Base-by-base conservation (phyloP, 768 basidiomycete genomes). In the Termitomyces sp. region DNA sequence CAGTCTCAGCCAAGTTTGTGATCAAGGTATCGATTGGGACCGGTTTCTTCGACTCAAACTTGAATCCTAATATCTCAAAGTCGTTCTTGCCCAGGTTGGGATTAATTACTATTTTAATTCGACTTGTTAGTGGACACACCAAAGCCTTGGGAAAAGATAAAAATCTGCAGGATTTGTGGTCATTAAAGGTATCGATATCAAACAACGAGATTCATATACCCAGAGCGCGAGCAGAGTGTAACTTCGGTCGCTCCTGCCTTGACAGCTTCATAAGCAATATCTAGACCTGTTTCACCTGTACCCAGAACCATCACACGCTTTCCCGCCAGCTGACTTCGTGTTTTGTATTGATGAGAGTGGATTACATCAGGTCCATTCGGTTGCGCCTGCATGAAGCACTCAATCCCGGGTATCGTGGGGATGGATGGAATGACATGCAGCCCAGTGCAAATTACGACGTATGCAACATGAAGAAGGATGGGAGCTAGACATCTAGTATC, bases 271-370 rank as follows among this genome's bases (percentile, higher is more conserved):
- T 79, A 79, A 32, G 77, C 81, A 18, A 87, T 67, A 61, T 87
- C 85, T 80, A 84, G 82, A 2, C 83, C 83, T 5, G 85, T 87
- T 67, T 87, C 85, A 2, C 85, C 85, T 10, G 78, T 81, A 0
- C 85, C 85, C 18, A 86, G 72, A 24, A 87, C 75, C 71, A 86
- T 72, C 22, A 87, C 77, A 24, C 74, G 72, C 61, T 77, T 75
- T 26, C 75, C 77, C 14, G 59, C 45, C 10, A 85, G 69, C 60
- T 83, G 79, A 0, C 67, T 62, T 14, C 79, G 75, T 5, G 66
- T 63, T 62, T 85, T 85, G 71, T 86, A 85, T 36, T 76, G 64
- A 5, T 69, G 68, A 2, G 83, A 85, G 65, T 87, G 85, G 53
- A 81, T 74, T 2, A 73, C 71, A 22, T 56, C 60, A 8, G 73